These are phyloP conservation scores for Tricladium varicosporioides DNA, from an alignment of 2,329 filamentous ascomycete species.

Conservation along the genomic window DNA sequence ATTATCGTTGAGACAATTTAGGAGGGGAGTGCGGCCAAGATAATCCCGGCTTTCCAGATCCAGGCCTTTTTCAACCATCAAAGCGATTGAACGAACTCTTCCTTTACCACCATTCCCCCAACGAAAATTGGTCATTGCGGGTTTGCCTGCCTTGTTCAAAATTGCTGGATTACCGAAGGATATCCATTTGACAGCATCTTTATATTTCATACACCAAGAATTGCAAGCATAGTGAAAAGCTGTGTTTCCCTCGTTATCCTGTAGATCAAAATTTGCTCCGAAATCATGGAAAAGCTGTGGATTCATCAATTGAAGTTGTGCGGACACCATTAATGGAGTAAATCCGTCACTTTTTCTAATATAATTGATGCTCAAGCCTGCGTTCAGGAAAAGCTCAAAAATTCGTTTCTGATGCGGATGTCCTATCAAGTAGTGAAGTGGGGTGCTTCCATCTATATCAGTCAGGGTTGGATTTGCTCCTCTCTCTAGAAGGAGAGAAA, in stretches of 20 bases:
- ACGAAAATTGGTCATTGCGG: neutral
- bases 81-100: neutral
- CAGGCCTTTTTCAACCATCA: slow-evolving; percentile 6
- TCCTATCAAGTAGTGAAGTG: slow-evolving; percentile 1
- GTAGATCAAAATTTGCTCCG: slow-evolving; percentile 5
- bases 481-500: slow-evolving; percentile 2
- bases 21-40: slow-evolving; percentile 8
- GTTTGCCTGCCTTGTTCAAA: slow-evolving; percentile 3
- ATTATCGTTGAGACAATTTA: neutral
- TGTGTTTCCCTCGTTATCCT: slow-evolving; percentile 14
- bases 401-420: neutral
- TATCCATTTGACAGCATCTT: neutral
- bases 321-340: slow-evolving; percentile 10
- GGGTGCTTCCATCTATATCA: neutral
- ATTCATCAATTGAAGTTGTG: slow-evolving; percentile 1
- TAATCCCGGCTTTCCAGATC: slow-evolving; percentile 7
- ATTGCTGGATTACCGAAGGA: slow-evolving; percentile 3
- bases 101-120: slow-evolving; percentile 3
- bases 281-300: slow-evolving; percentile 1
- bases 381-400: slow-evolving; percentile 4
- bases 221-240: slow-evolving; percentile 10
- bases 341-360: neutral
- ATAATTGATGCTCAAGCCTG: slow-evolving; percentile 12
- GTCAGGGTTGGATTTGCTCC: neutral
- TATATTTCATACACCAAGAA: neutral